A percentile compares a stretch with the other conserved stretches of the same genome.
phyloP scores from a whole-genome alignment of 495 filamentous ascomycete species.

The Neurospora sublineolata region DNA sequence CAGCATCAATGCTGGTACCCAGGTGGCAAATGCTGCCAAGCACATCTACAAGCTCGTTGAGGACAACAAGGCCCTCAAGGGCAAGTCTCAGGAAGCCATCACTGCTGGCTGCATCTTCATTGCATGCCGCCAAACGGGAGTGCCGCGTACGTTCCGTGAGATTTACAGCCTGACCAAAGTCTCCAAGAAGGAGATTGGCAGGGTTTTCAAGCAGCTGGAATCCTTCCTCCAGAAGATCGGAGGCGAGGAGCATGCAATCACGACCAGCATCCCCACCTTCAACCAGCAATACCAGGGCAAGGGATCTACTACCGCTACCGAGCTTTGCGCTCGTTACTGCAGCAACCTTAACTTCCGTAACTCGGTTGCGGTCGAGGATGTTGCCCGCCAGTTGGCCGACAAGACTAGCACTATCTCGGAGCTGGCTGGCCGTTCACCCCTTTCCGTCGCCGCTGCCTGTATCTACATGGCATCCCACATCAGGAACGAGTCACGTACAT shows the following conservation, averaged over 20 bases:
- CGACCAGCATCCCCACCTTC: constrained; percentile 14
- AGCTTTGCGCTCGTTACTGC: constrained; percentile 83
- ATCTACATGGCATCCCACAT: constrained; percentile 90
- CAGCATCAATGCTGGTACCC: constrained; percentile 65
- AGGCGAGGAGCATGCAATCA: constrained; percentile 25
- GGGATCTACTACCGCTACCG: constrained; percentile 67
- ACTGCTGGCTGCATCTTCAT: constrained; percentile 96
- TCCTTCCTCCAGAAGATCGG: constrained; percentile 59
- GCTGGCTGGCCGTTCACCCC: constrained; percentile 83
- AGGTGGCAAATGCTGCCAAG: constrained; percentile 76
- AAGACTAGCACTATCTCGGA: constrained; percentile 60
- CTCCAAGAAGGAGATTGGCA: constrained; percentile 90
- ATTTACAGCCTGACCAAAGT: constrained; percentile 88
- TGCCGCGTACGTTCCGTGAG: constrained; percentile 83
- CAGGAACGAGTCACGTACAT: constrained; percentile 61
- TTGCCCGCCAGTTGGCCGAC: constrained; percentile 63
- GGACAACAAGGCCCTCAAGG: constrained; percentile 85
- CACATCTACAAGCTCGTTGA: constrained; percentile 89
- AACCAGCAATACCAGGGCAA: constrained; percentile 58
- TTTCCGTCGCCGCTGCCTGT: constrained; percentile 87
- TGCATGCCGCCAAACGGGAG: constrained; percentile 79
- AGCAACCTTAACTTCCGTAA: constrained; percentile 58
- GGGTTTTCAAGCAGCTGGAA: constrained; percentile 87
- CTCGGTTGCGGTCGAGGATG: constrained; percentile 51
- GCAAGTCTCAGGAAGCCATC: constrained; percentile 86